phyloP scores from a whole-genome alignment of 352 stramenopile species.

The Globisporangium acanthophoron region DNA sequence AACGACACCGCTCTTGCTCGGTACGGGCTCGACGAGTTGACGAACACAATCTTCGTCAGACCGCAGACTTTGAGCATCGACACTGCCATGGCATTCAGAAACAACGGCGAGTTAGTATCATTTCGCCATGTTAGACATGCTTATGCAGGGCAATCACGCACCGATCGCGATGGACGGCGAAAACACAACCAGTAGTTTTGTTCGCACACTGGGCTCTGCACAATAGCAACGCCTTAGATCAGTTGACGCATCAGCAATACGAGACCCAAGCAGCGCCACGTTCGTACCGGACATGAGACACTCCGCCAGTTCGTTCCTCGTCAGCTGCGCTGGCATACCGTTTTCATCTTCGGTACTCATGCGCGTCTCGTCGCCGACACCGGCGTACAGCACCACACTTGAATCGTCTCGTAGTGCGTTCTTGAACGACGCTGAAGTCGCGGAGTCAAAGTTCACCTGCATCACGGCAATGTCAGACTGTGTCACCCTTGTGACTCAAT shows the following conservation, averaged over 20 bases:
- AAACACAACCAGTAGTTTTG: conserved; percentile 36
- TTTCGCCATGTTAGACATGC: too few species aligned
- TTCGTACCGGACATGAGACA: conserved; percentile 24
- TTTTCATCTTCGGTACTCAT: conserved; percentile 29
- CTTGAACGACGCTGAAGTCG: conserved; percentile 24
- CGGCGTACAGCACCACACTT: conserved; percentile 39
- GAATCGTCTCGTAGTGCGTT: conserved; percentile 22
- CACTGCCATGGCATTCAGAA: conserved; percentile 18
- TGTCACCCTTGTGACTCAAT: not conserved
- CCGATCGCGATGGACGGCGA: conserved; percentile 22
- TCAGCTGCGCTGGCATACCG: conserved; percentile 24
- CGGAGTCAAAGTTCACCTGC: conserved; percentile 30
- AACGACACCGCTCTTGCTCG: conserved; percentile 36
- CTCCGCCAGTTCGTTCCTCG: conserved; percentile 22
- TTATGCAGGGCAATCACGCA: conserved; percentile 5
- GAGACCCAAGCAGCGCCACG: not conserved
- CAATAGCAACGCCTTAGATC: not conserved
- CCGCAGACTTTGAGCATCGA: conserved; percentile 44
- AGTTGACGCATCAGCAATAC: not conserved
- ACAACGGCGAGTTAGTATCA: not conserved
- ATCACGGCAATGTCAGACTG: not conserved
- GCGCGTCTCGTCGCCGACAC: conserved; percentile 25
- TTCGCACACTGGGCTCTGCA: conserved; percentile 4
- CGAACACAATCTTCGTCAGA: conserved; percentile 43
- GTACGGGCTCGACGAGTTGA: conserved; percentile 38